Base-by-base conservation (phyloP, 352 stramenopile species). In the Peronospora farinosa region DNA sequence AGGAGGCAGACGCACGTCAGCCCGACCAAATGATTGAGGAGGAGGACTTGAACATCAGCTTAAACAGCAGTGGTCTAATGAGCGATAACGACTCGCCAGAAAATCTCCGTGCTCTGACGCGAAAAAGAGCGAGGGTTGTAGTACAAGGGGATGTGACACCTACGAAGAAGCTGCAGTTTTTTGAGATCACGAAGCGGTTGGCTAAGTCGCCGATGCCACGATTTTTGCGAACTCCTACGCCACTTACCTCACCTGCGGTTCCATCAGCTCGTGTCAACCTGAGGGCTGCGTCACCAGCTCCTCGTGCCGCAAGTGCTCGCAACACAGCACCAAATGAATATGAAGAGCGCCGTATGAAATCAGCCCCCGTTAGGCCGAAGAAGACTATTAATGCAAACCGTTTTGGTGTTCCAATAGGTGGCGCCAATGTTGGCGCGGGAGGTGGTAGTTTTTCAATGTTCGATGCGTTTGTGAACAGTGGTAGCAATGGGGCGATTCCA, bases 391-490 rank as follows among this genome's bases (percentile, higher is more conserved):
- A 68, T 27, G 60, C 57, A 16, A 73, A 76, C 42, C 50, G 44
- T 11, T 74, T 74, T 51, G 66, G 66, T 25, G 38, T 58, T 45
- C 53, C 60, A 41, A 37, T 31, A 42, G 62, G 66, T 43, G 61
- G 56, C 44, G 44, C 17, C 2, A 54, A 13, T 49, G 32, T 32
- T 39, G 53, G 8, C 40, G 37, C 45, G 25, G 50, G 43, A 35
- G 28, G 50, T 43, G 55, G 53, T 39, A 44, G 54, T 21, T 72
- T 74, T 23, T 74, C 66, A 45, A 74, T 74, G 62, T 90, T 90
- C 42, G 78, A 90, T 38, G 71, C 71, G n/a, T 90, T 90, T 62
- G 74, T 88, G 35, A 87, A 85, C 47, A 78, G 61, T 17, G 36
- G 60, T 16, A 67, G 36, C 23, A 54, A 45, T 27, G 54, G 61